Evolutionary conservation across 2,329 filamentous ascomycete genomes (phyloP).

Genomic region (Ascochyta fabae): DNA sequence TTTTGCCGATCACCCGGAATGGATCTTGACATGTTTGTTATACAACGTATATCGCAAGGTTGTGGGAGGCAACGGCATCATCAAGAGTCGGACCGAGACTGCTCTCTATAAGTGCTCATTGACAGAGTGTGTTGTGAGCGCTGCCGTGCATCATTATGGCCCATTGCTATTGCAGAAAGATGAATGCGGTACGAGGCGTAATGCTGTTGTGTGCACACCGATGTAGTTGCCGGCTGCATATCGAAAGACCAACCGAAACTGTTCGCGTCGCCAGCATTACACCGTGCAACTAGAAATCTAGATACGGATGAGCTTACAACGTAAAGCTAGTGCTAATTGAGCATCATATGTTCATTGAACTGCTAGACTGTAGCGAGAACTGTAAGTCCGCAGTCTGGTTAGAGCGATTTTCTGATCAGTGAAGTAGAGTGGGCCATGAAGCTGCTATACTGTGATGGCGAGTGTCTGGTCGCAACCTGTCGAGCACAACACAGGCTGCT

Average conservation of each 20-base stretch:
- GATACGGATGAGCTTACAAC: too few species aligned
- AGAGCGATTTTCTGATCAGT: too few species aligned
- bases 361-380: too few species aligned
- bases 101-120: neutral
- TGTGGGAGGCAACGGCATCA: too few species aligned
- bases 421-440: too few species aligned
- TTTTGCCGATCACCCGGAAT: neutral
- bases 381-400: too few species aligned
- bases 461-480: too few species aligned
- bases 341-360: too few species aligned
- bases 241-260: neutral
- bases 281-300: neutral
- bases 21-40: slow-evolving; percentile 33
- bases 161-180: neutral
- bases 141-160: neutral
- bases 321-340: too few species aligned
- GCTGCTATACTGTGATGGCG: too few species aligned
- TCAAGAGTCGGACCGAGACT: neutral
- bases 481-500: neutral
- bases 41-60: slow-evolving; percentile 17
- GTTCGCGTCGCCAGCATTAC: neutral
- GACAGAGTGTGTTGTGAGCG: neutral
- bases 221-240: neutral
- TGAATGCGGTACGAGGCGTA: neutral
- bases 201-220: neutral